phyloP scores from a whole-genome alignment of 176 grass and related monocot genomes.

The Musa troglodytarum region DNA sequence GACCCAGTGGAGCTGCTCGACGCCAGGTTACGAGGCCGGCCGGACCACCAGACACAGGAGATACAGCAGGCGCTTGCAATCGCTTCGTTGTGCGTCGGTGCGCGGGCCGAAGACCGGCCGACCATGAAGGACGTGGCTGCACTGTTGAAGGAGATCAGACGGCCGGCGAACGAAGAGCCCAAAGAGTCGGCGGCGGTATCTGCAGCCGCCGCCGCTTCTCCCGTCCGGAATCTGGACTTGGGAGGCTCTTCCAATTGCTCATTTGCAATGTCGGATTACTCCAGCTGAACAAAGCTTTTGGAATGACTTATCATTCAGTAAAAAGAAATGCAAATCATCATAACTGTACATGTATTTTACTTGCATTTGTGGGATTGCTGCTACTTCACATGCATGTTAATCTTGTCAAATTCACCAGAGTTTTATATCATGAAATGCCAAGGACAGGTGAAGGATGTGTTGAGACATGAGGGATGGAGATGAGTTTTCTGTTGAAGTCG shows the following conservation, averaged over 20 bases:
- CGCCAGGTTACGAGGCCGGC: constrained; percentile 52
- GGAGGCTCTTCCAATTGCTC: constrained; percentile 69
- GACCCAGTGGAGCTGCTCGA: constrained; percentile 49
- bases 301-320: too few relatives aligned
- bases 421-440: not conserved
- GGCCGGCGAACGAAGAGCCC: constrained; percentile 29
- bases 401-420: not conserved
- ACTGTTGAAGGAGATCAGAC: constrained; percentile 62
- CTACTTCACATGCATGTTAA: not conserved
- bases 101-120: constrained; percentile 58
- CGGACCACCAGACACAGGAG: constrained; percentile 64
- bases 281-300: constrained; percentile 24
- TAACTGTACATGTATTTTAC: not conserved
- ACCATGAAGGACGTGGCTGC: constrained; percentile 85
- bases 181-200: constrained; percentile 26
- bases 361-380: not conserved
- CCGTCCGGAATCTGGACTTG: constrained; percentile 18
- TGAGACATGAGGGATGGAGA: too few relatives aligned
- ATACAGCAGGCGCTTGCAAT: constrained; percentile 71
- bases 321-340: too few relatives aligned
- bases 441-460: not conserved
- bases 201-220: constrained; percentile 27
- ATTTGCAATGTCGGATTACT: constrained; percentile 88
- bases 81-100: constrained; percentile 53
- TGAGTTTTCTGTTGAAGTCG: too few relatives aligned